phyloP scores from a whole-genome alignment of 805 yeast species.

The Kuraishia molischiana region DNA sequence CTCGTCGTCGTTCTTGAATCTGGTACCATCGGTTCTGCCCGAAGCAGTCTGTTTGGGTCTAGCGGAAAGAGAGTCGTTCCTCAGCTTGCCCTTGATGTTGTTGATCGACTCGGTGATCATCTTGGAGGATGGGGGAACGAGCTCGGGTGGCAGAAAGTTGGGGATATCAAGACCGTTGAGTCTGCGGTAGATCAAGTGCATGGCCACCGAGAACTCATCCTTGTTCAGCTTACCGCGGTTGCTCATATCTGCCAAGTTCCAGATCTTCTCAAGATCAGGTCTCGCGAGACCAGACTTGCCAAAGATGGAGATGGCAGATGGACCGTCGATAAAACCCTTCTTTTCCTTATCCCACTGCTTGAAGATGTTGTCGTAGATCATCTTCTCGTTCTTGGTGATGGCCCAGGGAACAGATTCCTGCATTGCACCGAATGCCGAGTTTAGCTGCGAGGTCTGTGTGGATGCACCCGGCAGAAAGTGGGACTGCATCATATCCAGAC shows the following conservation, averaged over 20 bases:
- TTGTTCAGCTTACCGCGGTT: constrained; percentile 76
- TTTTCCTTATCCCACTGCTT: constrained; percentile 71
- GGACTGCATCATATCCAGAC: constrained; percentile 53
- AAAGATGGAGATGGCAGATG: constrained; percentile 75
- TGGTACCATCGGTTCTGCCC: background rate
- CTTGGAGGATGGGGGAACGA: constrained; percentile 79
- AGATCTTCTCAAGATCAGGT: constrained; percentile 77
- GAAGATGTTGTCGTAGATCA: constrained; percentile 79
- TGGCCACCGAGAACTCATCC: constrained; percentile 92
- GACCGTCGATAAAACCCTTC: constrained; percentile 68
- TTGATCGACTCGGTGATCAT: constrained; percentile 62
- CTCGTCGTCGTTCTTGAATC: constrained; percentile 39
- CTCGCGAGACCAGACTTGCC: constrained; percentile 86
- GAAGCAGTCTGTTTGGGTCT: background rate
- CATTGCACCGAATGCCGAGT: constrained; percentile 16
- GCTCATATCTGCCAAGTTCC: constrained; percentile 81
- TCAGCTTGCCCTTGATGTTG: constrained; percentile 59
- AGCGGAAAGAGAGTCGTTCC: constrained; percentile 19
- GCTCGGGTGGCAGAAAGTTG: constrained; percentile 70
- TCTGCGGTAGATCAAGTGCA: constrained; percentile 91
- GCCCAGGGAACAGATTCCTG: constrained; percentile 63
- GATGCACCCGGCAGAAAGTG: constrained; percentile 52
- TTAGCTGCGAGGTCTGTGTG: constrained; percentile 16
- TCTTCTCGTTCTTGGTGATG: constrained; percentile 81
- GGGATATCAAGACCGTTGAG: constrained; percentile 88